A percentile compares a stretch with the other conserved stretches of the same genome.
Evolutionary conservation across 2,329 filamentous ascomycete species (phyloP).

Genomic region (Phoma sp.): DNA sequence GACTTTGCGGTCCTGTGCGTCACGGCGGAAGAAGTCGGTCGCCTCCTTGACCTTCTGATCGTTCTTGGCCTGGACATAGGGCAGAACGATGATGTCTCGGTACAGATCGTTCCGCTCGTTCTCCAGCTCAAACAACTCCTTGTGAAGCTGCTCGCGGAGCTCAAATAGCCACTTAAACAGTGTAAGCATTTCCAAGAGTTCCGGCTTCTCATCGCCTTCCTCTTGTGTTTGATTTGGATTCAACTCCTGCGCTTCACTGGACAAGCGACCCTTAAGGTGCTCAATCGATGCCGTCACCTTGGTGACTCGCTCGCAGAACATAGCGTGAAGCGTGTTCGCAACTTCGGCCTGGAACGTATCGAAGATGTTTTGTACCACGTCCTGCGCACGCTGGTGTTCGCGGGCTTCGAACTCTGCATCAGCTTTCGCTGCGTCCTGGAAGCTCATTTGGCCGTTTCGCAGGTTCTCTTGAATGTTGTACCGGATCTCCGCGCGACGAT

Average conservation of each 20-base stretch:
- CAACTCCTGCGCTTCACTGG: constrained; percentile 71
- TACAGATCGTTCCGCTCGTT: constrained; percentile 87
- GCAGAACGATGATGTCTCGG: constrained; percentile 80
- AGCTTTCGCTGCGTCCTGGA: constrained; percentile 81
- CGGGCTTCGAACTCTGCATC: constrained; percentile 76
- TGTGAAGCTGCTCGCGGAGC: constrained; percentile 84
- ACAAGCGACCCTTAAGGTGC: constrained; percentile 74
- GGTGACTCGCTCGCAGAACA: constrained; percentile 77
- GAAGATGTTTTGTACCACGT: constrained; percentile 80
- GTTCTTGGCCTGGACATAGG: constrained; percentile 77
- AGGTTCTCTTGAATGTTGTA: constrained; percentile 81
- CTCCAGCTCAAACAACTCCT: constrained; percentile 83
- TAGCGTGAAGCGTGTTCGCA: constrained; percentile 81
- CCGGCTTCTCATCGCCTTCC: constrained; percentile 93
- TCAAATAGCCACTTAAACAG: constrained; percentile 98
- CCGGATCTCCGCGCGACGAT: constrained; percentile 70
- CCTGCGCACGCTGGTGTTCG: constrained; percentile 75
- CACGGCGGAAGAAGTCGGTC: constrained; percentile 80
- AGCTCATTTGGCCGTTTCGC: constrained; percentile 77
- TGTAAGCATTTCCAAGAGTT: constrained; percentile 91
- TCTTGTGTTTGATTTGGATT: constrained; percentile 87
- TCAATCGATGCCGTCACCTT: constrained; percentile 80
- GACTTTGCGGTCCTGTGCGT: constrained; percentile 74
- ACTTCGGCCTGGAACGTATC: constrained; percentile 84
- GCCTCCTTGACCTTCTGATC: constrained; percentile 81